A percentile compares a stretch with the other conserved stretches of the same genome.
Evolutionary conservation across 2,329 filamentous ascomycete species (phyloP).

Genomic region (Fusarium brevicatenulatum): DNA sequence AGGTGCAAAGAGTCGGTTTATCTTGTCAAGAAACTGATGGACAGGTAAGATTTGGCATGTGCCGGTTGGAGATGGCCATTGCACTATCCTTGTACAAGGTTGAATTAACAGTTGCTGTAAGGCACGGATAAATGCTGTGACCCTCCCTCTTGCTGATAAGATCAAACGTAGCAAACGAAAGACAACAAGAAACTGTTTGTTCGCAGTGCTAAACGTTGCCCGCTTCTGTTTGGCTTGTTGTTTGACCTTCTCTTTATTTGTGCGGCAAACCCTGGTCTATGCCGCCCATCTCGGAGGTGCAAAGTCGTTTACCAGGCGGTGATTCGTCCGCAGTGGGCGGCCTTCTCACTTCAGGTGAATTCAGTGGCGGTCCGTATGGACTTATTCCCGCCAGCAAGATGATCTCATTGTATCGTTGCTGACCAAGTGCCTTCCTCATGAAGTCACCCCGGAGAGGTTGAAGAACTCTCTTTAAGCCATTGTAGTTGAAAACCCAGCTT

Average conservation of each 20-base stretch:
- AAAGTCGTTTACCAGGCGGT: not conserved
- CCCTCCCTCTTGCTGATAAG: not conserved
- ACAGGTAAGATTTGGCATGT: not conserved
- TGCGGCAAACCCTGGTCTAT: not conserved
- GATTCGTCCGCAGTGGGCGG: not conserved
- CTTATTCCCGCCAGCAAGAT: constrained; percentile 3
- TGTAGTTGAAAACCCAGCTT: not conserved
- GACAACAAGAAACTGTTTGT: not conserved
- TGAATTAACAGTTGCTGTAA: not conserved
- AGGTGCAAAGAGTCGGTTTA: not conserved
- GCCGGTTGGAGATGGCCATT: not conserved
- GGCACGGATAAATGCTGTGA: not conserved
- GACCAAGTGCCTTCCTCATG: constrained; percentile 3
- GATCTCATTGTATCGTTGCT: constrained; percentile 10
- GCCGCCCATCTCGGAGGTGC: not conserved
- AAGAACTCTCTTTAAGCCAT: not conserved
- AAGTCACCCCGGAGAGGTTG: not conserved
- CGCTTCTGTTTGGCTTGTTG: not conserved
- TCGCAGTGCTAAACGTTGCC: not conserved
- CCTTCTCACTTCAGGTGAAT: constrained; percentile 3
- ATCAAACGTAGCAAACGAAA: not conserved
- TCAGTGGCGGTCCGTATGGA: not conserved
- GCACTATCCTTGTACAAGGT: not conserved
- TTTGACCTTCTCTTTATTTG: not conserved
- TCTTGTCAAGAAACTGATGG: not conserved